Percentiles rank a stretch among this genome's conserved stretches.
Evolutionary conservation across 2,329 filamentous ascomycete species (phyloP).

Genomic region (Colletotrichum magnum): DNA sequence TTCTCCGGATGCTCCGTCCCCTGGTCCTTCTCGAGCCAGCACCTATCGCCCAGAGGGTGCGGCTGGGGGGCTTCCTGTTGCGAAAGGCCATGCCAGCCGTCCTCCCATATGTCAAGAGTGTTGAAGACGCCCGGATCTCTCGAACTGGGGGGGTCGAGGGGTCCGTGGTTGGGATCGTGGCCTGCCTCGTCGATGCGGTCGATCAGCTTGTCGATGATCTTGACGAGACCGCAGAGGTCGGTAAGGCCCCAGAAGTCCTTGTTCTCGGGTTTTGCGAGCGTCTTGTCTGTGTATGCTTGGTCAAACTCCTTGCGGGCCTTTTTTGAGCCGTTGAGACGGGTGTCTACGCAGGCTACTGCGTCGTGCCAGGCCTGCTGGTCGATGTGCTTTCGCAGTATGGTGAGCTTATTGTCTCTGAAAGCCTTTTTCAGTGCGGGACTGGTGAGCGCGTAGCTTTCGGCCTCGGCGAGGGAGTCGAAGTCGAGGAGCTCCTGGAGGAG

Average conservation of each 20-base stretch:
- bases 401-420: conserved; percentile 4
- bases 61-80: background rate
- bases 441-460: background rate
- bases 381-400: conserved; percentile 14
- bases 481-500: background rate
- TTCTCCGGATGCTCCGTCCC: conserved; percentile 11
- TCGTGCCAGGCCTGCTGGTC: conserved; percentile 14
- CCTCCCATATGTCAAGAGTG: conserved; percentile 16
- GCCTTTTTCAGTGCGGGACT: background rate
- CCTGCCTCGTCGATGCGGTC: conserved; percentile 6
- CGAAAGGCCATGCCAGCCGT: background rate
- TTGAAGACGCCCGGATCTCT: background rate
- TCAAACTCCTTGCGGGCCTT: background rate
- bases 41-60: background rate
- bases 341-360: conserved; percentile 29
- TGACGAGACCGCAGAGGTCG: conserved; percentile 13
- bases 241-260: conserved; percentile 18
- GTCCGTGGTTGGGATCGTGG: background rate
- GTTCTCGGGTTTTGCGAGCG: background rate
- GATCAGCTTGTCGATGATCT: conserved; percentile 8
- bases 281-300: background rate
- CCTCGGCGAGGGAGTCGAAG: background rate
- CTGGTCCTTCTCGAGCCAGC: background rate
- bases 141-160: no score
- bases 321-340: conserved; percentile 10